Evolutionary conservation across 306 rosid species (phyloP), one percentile per base, ranked within the genome.

Genomic region (Rubus idaeus): DNA sequence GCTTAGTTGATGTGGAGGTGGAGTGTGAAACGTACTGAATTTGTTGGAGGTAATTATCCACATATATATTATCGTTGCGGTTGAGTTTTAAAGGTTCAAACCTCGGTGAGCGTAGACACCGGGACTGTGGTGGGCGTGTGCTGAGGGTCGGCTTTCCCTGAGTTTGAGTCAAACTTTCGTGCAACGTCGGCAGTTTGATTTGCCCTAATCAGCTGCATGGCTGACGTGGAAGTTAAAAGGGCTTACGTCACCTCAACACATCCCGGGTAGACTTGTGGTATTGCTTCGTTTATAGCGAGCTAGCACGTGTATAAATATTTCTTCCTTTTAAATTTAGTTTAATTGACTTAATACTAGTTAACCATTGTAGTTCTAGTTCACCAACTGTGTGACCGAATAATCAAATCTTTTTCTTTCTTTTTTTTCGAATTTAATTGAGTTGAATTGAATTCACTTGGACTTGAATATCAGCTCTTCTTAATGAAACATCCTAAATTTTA

Each of bases 101-200:
- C 8, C 74, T 51, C 10, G 2, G 6, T 70, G 45, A 39, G 30
- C 2, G 39, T 39, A 12, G 57, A 62, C 46, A 4, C 16, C 63
- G 46, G 62, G 74, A 61, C 71, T 63, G 71, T 56, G 75, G 50
- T 23, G 3, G 60, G 75, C 70, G 77, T 64, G 83, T 78, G 86
- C 10, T 4, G 26, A 49, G 13, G 4, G 23, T 55, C 46, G 74
- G 80, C 73, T 26, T 57, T 16, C n/a, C 67, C 70, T 6, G 21
- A 21, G 35, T 77, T 70, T 14, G 23, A 49, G 23, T 47, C 14
- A 21, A 23, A 11, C 6, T 45, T 23, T 42, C 14, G 0, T 45
- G 12, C 41, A 4, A 49, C 60, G 44, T 17, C 30, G 35, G 10
- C 60, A 13, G 58, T 49, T 47, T 14, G 11, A 26, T 4, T 49